Conservation (phyloP, 129 eudicot species). For the Flaveria trinervia region DNA sequence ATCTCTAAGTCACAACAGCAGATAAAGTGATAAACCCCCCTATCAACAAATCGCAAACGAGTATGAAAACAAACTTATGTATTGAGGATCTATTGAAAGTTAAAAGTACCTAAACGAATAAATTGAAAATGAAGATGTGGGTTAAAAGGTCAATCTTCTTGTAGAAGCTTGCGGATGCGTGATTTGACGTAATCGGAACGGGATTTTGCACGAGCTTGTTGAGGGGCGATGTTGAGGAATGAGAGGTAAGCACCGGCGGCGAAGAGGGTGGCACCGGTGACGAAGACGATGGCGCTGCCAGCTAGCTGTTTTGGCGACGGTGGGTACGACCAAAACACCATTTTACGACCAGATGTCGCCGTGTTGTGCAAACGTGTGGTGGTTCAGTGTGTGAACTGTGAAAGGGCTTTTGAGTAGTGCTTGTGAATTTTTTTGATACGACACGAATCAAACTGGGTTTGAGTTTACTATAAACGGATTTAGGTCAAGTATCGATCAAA, state of each 20-base stretch:
- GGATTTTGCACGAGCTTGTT: conserved; percentile 72
- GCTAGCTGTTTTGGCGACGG: conserved; percentile 61
- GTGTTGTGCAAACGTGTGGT: conserved; percentile 12
- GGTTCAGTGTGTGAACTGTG: neutral
- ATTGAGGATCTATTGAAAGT: neutral
- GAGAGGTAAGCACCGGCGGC: conserved; percentile 71
- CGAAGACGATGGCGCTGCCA: conserved; percentile 40
- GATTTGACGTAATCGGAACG: conserved; percentile 70
- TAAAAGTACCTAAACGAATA: conserved; percentile 23
- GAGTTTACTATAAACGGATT: too few relatives aligned
- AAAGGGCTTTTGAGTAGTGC: neutral
- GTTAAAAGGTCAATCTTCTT: conserved; percentile 42
- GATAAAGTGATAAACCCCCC: neutral
- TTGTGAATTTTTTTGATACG: too few relatives aligned
- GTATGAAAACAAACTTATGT: neutral
- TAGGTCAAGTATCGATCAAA: too few relatives aligned
- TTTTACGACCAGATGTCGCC: conserved; percentile 22
- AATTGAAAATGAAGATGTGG: neutral
- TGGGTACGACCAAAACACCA: conserved; percentile 67
- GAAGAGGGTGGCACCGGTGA: conserved; percentile 58
- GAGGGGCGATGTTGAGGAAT: conserved; percentile 68
- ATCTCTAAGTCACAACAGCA: neutral
- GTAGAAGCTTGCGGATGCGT: conserved; percentile 59
- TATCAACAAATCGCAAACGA: neutral
- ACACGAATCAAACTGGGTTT: too few relatives aligned